These are phyloP conservation scores for sweet orange (Citrus sinensis) DNA, from an alignment of 345 rosid species.

Conservation along the genomic window DVS_A1.0 CM039163.1:49866501-49867000, in stretches of 20 bases:
- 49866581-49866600: background rate
- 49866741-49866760: too few relatives aligned
- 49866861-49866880: background rate
- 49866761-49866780: too few relatives aligned
- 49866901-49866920: background rate
- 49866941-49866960: too few relatives aligned
- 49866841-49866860: background rate
- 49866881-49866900: background rate
- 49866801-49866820: background rate
- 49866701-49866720: too few relatives aligned
- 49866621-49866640: background rate
- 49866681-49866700: too few relatives aligned
- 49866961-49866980: too few relatives aligned
- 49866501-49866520: too few relatives aligned
- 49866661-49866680: background rate
- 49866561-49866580: background rate
- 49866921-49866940: background rate
- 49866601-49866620: background rate
- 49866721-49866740: too few relatives aligned
- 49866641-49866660: background rate
- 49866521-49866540: too few relatives aligned
- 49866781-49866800: too few relatives aligned
- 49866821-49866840: background rate
- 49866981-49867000: too few relatives aligned
- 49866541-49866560: background rate